Evolutionary conservation across 106 monocot genomes (phyloP).

Genomic region (Platanthera zijinensis): DNA sequence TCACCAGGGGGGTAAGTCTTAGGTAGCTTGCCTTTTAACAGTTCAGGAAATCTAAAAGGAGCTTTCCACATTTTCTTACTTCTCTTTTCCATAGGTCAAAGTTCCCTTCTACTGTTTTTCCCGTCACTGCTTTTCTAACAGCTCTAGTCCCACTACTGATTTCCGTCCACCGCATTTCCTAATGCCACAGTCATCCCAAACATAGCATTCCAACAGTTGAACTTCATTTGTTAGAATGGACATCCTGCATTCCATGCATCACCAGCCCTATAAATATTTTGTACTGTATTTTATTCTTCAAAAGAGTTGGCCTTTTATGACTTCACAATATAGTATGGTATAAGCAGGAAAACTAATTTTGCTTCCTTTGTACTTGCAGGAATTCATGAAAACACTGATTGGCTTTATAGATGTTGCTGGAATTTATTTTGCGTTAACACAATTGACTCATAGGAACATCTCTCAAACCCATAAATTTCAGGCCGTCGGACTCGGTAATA

Average conservation of each 20-base stretch:
- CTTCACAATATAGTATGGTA: neutral
- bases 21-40: too few relatives aligned
- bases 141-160: too few relatives aligned
- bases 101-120: too few relatives aligned
- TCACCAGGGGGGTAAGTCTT: too few relatives aligned
- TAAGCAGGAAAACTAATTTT: neutral
- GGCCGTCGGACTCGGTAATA: constrained; percentile 88
- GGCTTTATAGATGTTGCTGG: constrained; percentile 91
- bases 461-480: constrained; percentile 98
- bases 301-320: neutral
- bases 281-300: neutral
- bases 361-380: constrained; percentile 27
- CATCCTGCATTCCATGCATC: neutral
- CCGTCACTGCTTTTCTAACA: too few relatives aligned
- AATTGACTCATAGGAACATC: constrained; percentile 94
- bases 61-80: too few relatives aligned
- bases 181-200: too few relatives aligned
- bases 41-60: too few relatives aligned
- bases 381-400: constrained; percentile 76
- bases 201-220: too few relatives aligned
- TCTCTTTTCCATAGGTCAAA: too few relatives aligned
- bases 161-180: too few relatives aligned
- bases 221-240: neutral
- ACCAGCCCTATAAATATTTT: neutral
- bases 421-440: constrained; percentile 91